phyloP scores from a whole-genome alignment of 2,329 filamentous ascomycete species.

The Claviceps maximensis region DNA sequence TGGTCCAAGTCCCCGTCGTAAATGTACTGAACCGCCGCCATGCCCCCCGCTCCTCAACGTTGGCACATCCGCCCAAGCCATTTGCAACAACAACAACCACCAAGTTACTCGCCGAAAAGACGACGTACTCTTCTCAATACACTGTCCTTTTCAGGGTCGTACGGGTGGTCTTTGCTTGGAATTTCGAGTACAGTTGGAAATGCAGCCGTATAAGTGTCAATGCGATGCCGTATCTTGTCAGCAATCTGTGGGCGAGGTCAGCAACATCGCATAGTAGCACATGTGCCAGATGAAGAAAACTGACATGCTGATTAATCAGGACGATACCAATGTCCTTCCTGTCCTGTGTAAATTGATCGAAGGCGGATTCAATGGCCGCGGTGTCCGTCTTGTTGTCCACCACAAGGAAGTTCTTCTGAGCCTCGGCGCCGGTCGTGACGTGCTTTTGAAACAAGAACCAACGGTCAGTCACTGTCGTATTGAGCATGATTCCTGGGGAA shows the following conservation, averaged over 20 bases:
- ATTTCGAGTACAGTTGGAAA: conserved; percentile 97
- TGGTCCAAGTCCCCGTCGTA: not conserved
- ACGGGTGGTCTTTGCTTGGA: conserved; percentile 96
- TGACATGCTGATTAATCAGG: conserved; percentile 93
- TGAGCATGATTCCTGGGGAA: not conserved
- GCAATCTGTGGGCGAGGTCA: conserved; percentile 51
- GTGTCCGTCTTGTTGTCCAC: conserved; percentile 91
- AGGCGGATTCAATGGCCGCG: conserved; percentile 74
- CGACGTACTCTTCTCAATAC: conserved; percentile 73
- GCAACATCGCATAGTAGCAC: not conserved
- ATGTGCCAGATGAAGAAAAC: conserved; percentile 12
- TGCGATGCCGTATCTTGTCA: conserved; percentile 78
- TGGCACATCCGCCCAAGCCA: not conserved
- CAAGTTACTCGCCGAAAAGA: conserved; percentile 50
- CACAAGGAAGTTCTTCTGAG: conserved; percentile 95
- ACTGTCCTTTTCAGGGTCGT: conserved; percentile 97
- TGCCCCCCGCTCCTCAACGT: not conserved
- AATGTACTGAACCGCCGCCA: not conserved
- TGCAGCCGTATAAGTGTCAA: conserved; percentile 85
- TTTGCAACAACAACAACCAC: not conserved
- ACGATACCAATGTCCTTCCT: conserved; percentile 95
- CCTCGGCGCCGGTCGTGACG: conserved; percentile 75
- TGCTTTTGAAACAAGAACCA: conserved; percentile 43
- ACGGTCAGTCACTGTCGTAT: not conserved
- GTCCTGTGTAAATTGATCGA: conserved; percentile 76